Base-by-base conservation (phyloP, 2,329 filamentous ascomycete species). In the Fusarium brevicatenulatum region DNA sequence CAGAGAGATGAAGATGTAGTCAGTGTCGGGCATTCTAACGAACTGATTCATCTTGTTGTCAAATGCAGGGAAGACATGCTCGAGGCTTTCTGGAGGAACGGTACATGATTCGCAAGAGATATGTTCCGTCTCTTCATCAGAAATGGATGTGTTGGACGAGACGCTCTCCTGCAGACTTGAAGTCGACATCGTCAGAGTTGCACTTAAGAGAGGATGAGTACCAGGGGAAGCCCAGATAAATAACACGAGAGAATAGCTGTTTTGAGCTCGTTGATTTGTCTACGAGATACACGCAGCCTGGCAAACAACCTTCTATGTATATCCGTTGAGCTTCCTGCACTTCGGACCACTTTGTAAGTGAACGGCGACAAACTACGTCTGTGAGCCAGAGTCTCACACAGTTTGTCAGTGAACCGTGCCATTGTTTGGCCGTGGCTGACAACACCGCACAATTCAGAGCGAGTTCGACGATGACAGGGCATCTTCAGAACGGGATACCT, bases 1-100 rank as follows among this genome's bases (percentile, higher is more conserved):
- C 9, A 73, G 21, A 6, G 72, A 46, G 13, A 73, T 44, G 8
- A 74, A 28, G 13, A 70, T 54, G 28, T 67, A 62, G 11, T 75
- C 66, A 4, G 37, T 62, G 18, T 34, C 32, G 3, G 52, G 72
- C 30, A 34, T 57, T 19, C 21, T 63, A 16, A 11, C 32, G 12
- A 60, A 44, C 11, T 36, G 50, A 8, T 19, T 42, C 9, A 21
- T 32, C n/a, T 36, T 18, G 11, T 18, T n/a, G 11, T 54, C 36
- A 9, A 63, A 18, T 12, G 9, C 19, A 34, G 66, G 66, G 1
- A 74, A 44, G 28, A 68, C 50, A 12, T 32, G 19, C 11, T 37
- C 39, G 2, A 72, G 36, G 9, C n/a, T 37, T 15, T 63, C 23
- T 1, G 54, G 60, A 7, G 59, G 21, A 39, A 34, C 15, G 36